These are phyloP conservation scores for Xylogone sp. DNA, from an alignment of 2,329 filamentous ascomycete species.

Conservation along the genomic window DNA sequence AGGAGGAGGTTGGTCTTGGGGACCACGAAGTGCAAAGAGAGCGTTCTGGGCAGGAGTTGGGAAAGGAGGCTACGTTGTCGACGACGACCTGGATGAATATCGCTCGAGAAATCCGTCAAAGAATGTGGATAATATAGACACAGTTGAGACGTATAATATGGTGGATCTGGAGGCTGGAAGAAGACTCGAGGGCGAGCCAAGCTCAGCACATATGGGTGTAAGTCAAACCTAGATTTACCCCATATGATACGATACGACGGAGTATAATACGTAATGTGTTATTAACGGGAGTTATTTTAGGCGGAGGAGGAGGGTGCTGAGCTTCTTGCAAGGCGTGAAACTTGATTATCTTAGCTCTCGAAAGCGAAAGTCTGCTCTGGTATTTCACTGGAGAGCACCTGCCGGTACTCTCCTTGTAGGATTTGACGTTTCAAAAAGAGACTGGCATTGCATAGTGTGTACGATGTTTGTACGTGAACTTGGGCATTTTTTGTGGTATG, in stretches of 20 bases:
- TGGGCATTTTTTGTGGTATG: too few species aligned
- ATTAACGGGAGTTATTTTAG: too few species aligned
- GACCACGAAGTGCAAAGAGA: slow-evolving; percentile 65
- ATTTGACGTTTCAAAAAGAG: too few species aligned
- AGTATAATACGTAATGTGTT: too few species aligned
- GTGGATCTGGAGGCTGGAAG: not conserved
- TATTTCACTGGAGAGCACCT: too few species aligned
- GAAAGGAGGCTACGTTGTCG: slow-evolving; percentile 27
- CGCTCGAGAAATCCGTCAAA: not conserved
- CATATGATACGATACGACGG: too few species aligned
- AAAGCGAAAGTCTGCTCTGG: not conserved
- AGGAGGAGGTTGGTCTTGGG: slow-evolving; percentile 91
- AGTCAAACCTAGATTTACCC: not conserved
- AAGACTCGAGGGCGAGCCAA: not conserved
- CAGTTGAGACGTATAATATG: not conserved
- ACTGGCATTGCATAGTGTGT: too few species aligned
- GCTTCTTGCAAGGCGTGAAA: not conserved
- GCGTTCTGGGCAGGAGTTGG: slow-evolving; percentile 78
- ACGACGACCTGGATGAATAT: slow-evolving; percentile 4
- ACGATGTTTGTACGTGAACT: too few species aligned
- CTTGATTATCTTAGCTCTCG: not conserved
- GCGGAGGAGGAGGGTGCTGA: not conserved
- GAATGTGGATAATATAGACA: not conserved
- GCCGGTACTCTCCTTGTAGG: too few species aligned
- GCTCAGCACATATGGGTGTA: not conserved